Base-by-base conservation (phyloP, 352 stramenopile species). In the Globisporangium sylvaticum region DNA sequence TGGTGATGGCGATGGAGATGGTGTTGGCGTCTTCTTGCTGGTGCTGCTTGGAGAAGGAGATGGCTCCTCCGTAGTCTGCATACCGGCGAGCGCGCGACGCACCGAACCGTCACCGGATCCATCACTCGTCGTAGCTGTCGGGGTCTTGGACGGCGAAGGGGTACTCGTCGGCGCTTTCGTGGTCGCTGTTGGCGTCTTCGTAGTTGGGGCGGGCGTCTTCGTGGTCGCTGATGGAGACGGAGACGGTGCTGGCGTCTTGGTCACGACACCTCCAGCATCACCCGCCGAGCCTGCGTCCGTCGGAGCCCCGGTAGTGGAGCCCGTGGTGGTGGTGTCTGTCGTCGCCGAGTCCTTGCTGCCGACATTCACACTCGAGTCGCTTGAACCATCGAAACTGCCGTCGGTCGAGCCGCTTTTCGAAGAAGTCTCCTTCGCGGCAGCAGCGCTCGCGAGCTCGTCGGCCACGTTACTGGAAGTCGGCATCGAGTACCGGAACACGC, bases 401-500 rank as follows among this genome's bases (percentile, higher is more conserved):
- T 73, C 62, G 1, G 78, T 71, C 37, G 63, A 58, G 9, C 62
- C 65, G 48, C 46, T 60, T 31, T 56, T 65, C 31, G 62, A 60
- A 5, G 71, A 66, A 25, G 62, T 52, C 56, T 42, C 46, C 3
- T 42, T 7, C 15, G 61, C 37, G 7, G 63, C 63, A 7, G 56
- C 65, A 4, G 68, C 63, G 6, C 68, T 79, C 27, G 70, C 60
- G 52, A 85, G 65, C 34, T 74, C 66, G 42, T 66, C 76, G 0
- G 72, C 68, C 9, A 84, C n/a, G 64, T 85, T 87, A 9, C 69
- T 81, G 4, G 71, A 75, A 4, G 79, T 88, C 12, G 79, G 74
- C 77, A 88, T 81, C 34, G 78, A 75, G 58, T 86, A 88, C 18
- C 76, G 75, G 64, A 88, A 88, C 1, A 77, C 66, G 58, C 79